Conservation (phyloP, 2,329 filamentous ascomycete species). For the Apiospora aurea region DNA sequence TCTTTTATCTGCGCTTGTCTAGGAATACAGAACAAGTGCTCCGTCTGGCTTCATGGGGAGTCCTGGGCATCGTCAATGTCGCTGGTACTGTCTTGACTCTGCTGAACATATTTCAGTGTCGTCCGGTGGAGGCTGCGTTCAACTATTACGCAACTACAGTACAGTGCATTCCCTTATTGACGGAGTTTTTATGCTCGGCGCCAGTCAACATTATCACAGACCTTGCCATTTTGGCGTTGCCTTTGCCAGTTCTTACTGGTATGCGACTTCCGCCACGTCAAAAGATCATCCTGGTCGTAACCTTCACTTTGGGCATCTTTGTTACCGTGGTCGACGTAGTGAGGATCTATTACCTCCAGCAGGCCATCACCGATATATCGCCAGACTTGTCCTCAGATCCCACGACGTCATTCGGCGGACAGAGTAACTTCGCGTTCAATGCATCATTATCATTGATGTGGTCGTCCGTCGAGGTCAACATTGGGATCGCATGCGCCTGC, state of each 20-base stretch:
- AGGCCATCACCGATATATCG: conserved; percentile 62
- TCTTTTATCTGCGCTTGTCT: conserved; percentile 87
- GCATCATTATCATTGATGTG: conserved; percentile 90
- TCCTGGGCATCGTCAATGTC: conserved; percentile 78
- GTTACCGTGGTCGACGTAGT: conserved; percentile 88
- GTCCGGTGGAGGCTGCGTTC: conserved; percentile 76
- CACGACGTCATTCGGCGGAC: conserved; percentile 57
- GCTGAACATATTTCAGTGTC: conserved; percentile 87
- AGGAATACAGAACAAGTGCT: conserved; percentile 79
- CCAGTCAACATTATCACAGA: conserved; percentile 94
- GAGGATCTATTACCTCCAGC: conserved; percentile 87
- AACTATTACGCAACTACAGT: conserved; percentile 43
- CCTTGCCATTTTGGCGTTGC: conserved; percentile 83
- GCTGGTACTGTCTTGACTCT: conserved; percentile 82
- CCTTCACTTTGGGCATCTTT: conserved; percentile 87
- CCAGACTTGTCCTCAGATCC: conserved; percentile 46
- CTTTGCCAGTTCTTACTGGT: conserved; percentile 85
- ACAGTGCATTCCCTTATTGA: conserved; percentile 64
- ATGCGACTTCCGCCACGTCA: conserved; percentile 87
- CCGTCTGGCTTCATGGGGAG: conserved; percentile 81
- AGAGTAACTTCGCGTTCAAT: conserved; percentile 70
- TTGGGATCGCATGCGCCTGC: conserved; percentile 89
- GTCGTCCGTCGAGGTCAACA: conserved; percentile 90
- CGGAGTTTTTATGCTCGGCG: conserved; percentile 75
- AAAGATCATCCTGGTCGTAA: conserved; percentile 85